These are phyloP conservation scores for Neonectria ditissima DNA, from an alignment of 2,329 filamentous ascomycete genomes.

Conservation along the genomic window DNA sequence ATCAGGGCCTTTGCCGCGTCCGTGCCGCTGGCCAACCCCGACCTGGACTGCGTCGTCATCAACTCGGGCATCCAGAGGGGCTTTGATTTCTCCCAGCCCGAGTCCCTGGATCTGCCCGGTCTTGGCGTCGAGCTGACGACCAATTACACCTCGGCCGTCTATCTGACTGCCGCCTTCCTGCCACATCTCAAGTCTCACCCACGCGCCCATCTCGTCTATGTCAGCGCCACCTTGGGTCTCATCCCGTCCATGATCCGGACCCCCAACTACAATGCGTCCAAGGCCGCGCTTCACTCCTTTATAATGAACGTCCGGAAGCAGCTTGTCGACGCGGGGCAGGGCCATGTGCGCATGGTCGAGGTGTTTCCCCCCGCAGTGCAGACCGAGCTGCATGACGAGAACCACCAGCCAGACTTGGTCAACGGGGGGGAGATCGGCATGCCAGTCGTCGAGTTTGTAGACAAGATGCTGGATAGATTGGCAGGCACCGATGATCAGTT, in stretches of 20 bases:
- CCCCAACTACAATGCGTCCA: conserved; percentile 47
- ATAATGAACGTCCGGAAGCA: conserved; percentile 39
- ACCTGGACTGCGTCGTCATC: conserved; percentile 62
- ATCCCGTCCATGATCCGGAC: conserved; percentile 40
- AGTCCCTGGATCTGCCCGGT: conserved; percentile 44
- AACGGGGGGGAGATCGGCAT: conserved; percentile 51
- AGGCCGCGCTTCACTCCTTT: conserved; percentile 44
- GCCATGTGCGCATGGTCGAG: conserved; percentile 40
- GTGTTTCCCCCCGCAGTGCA: conserved; percentile 47
- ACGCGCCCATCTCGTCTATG: conserved; percentile 36
- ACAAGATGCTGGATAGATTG: conserved; percentile 49
- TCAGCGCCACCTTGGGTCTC: conserved; percentile 40
- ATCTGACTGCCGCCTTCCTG: conserved; percentile 45
- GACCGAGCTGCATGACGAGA: conserved; percentile 45
- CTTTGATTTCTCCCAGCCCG: conserved; percentile 47
- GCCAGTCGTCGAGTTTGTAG: conserved; percentile 54
- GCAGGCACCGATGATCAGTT: conserved; percentile 40
- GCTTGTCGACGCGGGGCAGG: conserved; percentile 26
- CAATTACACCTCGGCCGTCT: conserved; percentile 45
- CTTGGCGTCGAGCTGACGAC: conserved; percentile 44
- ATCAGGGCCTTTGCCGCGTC: conserved; percentile 42
- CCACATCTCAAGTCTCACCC: conserved; percentile 40
- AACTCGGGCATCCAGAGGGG: conserved; percentile 67
- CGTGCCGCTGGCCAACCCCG: conserved; percentile 31
- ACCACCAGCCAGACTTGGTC: conserved; percentile 42